phyloP scores from a whole-genome alignment of 2,329 filamentous ascomycete genomes.

The Aspergillus piperis region DNA sequence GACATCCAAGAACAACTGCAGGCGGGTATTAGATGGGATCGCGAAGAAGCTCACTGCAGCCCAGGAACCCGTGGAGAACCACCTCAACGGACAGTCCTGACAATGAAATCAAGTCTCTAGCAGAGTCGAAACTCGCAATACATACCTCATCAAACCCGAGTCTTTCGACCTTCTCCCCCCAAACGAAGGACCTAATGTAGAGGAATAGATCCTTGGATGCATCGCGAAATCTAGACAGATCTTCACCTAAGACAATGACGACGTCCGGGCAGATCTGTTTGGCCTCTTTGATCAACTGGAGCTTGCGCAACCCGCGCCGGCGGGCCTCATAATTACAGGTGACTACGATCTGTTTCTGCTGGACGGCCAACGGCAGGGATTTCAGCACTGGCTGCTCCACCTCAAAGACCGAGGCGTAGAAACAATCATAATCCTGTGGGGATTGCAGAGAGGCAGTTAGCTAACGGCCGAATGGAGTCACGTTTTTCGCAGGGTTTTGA shows the following conservation, averaged over 20 bases:
- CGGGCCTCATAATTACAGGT: constrained; percentile 95
- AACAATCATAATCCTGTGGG: constrained; percentile 63
- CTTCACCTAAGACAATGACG: constrained; percentile 83
- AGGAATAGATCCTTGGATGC: constrained; percentile 77
- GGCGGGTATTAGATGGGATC: not conserved
- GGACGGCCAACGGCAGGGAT: constrained; percentile 74
- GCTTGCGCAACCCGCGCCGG: constrained; percentile 65
- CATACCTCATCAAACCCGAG: constrained; percentile 88
- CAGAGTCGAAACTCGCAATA: not conserved
- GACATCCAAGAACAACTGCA: constrained; percentile 70
- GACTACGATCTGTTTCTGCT: constrained; percentile 90
- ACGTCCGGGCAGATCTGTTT: constrained; percentile 78
- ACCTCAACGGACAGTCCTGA: not conserved
- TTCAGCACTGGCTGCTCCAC: constrained; percentile 74
- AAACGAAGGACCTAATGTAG: constrained; percentile 72
- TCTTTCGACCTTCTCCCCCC: constrained; percentile 75
- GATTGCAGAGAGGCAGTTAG: constrained; percentile 1
- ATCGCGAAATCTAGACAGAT: constrained; percentile 80
- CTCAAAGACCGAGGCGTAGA: constrained; percentile 91
- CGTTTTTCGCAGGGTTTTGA: not conserved
- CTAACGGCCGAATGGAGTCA: not conserved
- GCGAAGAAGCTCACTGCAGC: not conserved
- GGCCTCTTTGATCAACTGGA: constrained; percentile 83
- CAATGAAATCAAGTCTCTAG: not conserved
- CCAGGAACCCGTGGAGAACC: not conserved